Conservation (phyloP, 345 rosid genomes). For the Ceriops tagal region DNA sequence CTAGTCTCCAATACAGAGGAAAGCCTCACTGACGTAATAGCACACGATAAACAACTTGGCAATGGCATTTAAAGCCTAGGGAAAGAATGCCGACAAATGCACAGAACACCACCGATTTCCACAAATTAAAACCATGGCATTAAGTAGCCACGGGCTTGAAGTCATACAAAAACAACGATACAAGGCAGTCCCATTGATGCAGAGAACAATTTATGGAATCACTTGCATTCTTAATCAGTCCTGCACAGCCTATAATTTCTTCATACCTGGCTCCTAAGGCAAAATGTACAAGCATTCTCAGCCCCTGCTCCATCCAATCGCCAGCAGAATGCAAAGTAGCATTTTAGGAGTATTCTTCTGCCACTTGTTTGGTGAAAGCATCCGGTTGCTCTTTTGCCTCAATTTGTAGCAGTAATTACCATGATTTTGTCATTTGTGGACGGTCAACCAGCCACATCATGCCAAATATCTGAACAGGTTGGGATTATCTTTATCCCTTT, state of each 20-base stretch:
- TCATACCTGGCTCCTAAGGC: slow-evolving; percentile 33
- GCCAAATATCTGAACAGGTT: slow-evolving; percentile 29
- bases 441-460: slow-evolving; percentile 21
- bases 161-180: neutral
- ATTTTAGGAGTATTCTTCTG: slow-evolving; percentile 20
- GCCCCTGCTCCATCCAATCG: slow-evolving; percentile 20
- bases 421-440: slow-evolving; percentile 14
- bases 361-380: slow-evolving; percentile 5
- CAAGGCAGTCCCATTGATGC: slow-evolving; percentile 1
- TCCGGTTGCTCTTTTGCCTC: slow-evolving; percentile 3
- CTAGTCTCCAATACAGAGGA: no score
- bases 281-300: slow-evolving; percentile 32
- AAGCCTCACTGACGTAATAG: neutral
- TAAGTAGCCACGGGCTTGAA: neutral
- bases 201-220: slow-evolving; percentile 18
- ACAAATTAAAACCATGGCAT: neutral
- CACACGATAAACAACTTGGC: neutral
- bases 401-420: slow-evolving; percentile 13
- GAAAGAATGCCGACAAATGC: neutral
- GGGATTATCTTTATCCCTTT: slow-evolving; percentile 38
- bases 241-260: slow-evolving; percentile 16
- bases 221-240: slow-evolving; percentile 20
- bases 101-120: neutral
- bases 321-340: slow-evolving; percentile 17
- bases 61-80: neutral